A percentile compares a stretch with the other conserved stretches of the same genome.
Conservation (phyloP, 441 rosid genomes). For the Syzygium syzygioides region DNA sequence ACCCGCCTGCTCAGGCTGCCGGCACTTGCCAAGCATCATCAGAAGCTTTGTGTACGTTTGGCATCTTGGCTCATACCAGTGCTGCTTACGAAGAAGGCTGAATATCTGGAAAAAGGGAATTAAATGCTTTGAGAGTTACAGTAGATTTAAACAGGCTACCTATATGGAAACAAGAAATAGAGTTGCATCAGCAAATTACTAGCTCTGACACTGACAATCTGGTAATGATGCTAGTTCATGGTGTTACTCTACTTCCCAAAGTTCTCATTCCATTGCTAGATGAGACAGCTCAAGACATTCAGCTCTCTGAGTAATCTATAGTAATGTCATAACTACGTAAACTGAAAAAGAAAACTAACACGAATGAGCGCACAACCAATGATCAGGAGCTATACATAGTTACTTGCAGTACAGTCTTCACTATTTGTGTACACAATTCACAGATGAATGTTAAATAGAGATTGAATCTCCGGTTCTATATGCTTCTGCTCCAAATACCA, state of each 20-base stretch:
- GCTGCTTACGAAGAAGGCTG: slow-evolving; percentile 66
- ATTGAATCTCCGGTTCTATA: background rate
- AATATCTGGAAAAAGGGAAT: slow-evolving; percentile 38
- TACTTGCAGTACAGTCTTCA: background rate
- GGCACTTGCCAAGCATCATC: slow-evolving; percentile 76
- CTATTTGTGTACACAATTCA: background rate
- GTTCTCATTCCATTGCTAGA: background rate
- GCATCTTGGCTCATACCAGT: slow-evolving; percentile 75
- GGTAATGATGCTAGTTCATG: background rate
- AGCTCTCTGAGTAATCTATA: background rate
- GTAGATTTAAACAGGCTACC: background rate
- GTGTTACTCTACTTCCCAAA: background rate
- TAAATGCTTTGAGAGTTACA: background rate
- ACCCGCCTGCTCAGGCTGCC: slow-evolving; percentile 59
- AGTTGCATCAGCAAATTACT: background rate
- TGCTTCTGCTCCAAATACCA: background rate
- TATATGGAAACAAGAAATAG: background rate
- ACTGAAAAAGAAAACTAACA: background rate
- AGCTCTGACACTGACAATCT: background rate
- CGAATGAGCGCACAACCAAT: background rate
- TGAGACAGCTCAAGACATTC: background rate
- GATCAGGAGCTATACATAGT: background rate
- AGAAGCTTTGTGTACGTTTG: slow-evolving; percentile 54
- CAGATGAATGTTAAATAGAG: background rate
- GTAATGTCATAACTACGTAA: background rate